Evolutionary conservation across 257 asterid species (phyloP).

Genomic region (Solanum medicagineum): DNA sequence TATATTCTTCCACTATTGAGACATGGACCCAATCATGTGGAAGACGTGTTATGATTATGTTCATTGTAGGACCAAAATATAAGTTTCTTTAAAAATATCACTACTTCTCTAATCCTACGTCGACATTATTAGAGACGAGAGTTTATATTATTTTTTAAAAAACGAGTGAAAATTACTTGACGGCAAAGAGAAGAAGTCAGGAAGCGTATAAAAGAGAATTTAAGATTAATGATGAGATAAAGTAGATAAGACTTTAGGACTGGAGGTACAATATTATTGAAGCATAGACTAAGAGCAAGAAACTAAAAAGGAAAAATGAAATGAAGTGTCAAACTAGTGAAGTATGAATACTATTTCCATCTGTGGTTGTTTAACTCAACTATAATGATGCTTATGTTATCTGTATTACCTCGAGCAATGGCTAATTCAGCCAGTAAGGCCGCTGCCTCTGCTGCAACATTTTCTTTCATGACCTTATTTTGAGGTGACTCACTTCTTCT

Average conservation of each 20-base stretch:
- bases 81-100: too few relatives aligned
- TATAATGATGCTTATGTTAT: conserved; percentile 41
- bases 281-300: not conserved
- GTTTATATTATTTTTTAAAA: too few relatives aligned
- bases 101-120: too few relatives aligned
- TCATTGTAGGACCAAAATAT: too few relatives aligned
- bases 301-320: not conserved
- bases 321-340: not conserved
- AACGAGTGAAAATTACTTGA: too few relatives aligned
- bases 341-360: not conserved
- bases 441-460: conserved; percentile 21
- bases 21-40: too few relatives aligned
- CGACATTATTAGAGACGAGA: too few relatives aligned
- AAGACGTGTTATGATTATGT: too few relatives aligned
- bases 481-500: not conserved
- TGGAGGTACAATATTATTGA: not conserved
- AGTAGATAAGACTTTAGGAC: not conserved
- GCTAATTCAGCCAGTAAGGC: conserved; percentile 36
- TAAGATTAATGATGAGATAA: not conserved
- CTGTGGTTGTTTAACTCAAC: conserved; percentile 15
- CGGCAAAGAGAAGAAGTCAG: not conserved
- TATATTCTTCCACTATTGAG: too few relatives aligned
- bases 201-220: not conserved
- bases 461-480: not conserved
- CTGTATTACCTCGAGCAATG: conserved; percentile 38